These are phyloP conservation scores for Sporobolomyces phaffii DNA, from an alignment of 768 basidiomycete species.

Conservation along the genomic window DNA sequence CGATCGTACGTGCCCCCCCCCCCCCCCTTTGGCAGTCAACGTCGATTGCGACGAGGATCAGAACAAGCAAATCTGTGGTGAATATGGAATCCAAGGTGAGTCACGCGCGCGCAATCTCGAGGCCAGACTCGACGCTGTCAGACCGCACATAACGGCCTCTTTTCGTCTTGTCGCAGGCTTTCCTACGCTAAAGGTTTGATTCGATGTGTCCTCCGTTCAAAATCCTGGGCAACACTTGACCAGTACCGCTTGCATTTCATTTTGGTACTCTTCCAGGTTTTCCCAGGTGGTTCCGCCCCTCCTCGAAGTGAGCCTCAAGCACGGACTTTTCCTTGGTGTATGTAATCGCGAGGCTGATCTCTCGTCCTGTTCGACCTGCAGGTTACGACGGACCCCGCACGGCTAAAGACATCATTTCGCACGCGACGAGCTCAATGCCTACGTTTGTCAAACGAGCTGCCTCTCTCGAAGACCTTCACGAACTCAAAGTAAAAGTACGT, in stretches of 20 bases:
- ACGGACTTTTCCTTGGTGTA: no score
- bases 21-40: no score
- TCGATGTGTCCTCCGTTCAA: no score
- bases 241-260: neutral
- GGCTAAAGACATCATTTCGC: constrained; percentile 37
- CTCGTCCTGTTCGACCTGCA: no score
- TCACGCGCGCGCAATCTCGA: no score
- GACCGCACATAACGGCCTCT: no score
- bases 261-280: constrained; percentile 8
- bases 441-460: constrained; percentile 37
- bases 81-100: constrained; percentile 36
- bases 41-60: constrained; percentile 42
- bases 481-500: constrained; percentile 20
- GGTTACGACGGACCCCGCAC: constrained; percentile 38
- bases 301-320: constrained; percentile 14
- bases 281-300: constrained; percentile 35
- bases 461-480: constrained; percentile 23
- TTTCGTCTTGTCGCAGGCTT: no score
- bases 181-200: constrained; percentile 41
- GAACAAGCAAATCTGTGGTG: constrained; percentile 41
- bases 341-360: no score
- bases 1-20: no score
- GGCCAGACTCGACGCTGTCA: no score
- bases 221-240: neutral
- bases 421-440: constrained; percentile 38